Percentiles rank a stretch among this genome's conserved stretches.
phyloP scores from a whole-genome alignment of 176 grass and related monocot genomes.

The Oryza officinalis region DNA sequence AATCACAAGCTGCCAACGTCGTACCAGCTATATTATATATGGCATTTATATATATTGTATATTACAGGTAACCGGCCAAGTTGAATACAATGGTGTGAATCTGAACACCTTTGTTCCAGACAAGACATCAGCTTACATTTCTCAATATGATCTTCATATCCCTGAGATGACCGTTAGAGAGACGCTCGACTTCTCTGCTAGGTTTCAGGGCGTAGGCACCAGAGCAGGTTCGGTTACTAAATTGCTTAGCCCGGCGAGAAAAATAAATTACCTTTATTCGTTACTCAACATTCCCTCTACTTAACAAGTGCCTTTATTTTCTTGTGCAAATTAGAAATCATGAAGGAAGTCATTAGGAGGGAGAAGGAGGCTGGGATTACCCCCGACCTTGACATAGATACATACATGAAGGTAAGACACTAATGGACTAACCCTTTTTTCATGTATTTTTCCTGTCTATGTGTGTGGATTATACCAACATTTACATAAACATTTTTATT shows the following conservation, averaged over 20 bases:
- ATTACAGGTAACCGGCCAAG: slow-evolving; percentile 54
- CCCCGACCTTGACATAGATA: slow-evolving; percentile 76
- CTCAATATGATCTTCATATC: slow-evolving; percentile 65
- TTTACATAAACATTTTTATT: too few relatives aligned
- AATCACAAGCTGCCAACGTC: too few relatives aligned
- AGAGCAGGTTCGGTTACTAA: slow-evolving; percentile 8
- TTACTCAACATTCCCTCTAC: background rate
- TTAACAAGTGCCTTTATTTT: background rate
- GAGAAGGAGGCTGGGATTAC: slow-evolving; percentile 67
- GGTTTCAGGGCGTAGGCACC: slow-evolving; percentile 47
- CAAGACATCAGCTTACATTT: slow-evolving; percentile 71
- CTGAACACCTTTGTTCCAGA: slow-evolving; percentile 66
- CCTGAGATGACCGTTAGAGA: slow-evolving; percentile 84
- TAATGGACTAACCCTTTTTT: background rate
- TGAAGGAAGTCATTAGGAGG: slow-evolving; percentile 72
- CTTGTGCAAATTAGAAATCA: slow-evolving; percentile 29
- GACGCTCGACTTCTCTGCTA: slow-evolving; percentile 77
- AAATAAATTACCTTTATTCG: background rate
- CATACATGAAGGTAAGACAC: slow-evolving; percentile 76
- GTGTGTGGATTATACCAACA: too few relatives aligned
- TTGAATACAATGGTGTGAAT: slow-evolving; percentile 61
- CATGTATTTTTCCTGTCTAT: background rate
- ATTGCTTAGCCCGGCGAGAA: background rate
- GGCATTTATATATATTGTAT: too few relatives aligned
- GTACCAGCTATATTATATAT: too few relatives aligned